phyloP scores from a whole-genome alignment of 2,329 filamentous ascomycete genomes.

The Didymella arachidicola region DNA sequence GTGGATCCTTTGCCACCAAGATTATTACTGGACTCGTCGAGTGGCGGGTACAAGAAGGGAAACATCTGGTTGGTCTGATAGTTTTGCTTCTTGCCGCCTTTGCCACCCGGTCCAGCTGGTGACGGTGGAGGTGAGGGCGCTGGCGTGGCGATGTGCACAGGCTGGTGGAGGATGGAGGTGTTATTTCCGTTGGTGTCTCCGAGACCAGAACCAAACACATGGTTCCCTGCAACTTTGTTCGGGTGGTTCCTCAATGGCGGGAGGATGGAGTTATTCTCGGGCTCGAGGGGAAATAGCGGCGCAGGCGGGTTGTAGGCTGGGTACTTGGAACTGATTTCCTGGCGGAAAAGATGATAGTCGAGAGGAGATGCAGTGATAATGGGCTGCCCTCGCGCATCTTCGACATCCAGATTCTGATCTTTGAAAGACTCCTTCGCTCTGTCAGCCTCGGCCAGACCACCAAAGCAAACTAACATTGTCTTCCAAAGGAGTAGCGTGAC shows the following conservation, averaged over 20 bases:
- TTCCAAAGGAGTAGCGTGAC: conserved; percentile 91
- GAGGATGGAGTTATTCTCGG: conserved; percentile 88
- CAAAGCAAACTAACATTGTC: conserved; percentile 83
- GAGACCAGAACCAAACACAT: conserved; percentile 61
- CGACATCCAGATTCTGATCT: conserved; percentile 63
- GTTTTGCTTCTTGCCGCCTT: conserved; percentile 97
- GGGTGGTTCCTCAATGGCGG: conserved; percentile 82
- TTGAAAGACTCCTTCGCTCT: conserved; percentile 76
- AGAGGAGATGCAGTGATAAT: conserved; percentile 91
- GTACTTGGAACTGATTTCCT: conserved; percentile 97
- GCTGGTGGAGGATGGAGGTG: conserved; percentile 87
- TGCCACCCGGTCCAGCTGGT: conserved; percentile 81
- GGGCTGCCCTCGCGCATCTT: conserved; percentile 69
- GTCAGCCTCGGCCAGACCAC: conserved; percentile 76
- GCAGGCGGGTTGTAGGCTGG: conserved; percentile 92
- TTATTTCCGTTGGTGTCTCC: conserved; percentile 56
- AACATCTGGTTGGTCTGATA: conserved; percentile 99
- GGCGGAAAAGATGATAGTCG: conserved; percentile 94
- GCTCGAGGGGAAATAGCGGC: conserved; percentile 82
- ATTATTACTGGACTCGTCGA: conserved; percentile 87
- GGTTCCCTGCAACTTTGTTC: conserved; percentile 58
- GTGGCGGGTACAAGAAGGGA: conserved; percentile 93
- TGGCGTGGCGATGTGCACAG: conserved; percentile 98
- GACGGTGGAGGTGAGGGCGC: conserved; percentile 95
- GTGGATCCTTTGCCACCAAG: conserved; percentile 88